These are phyloP conservation scores for Allium sativum DNA, from an alignment of 106 monocot genomes.

Conservation along the genomic window DNA sequence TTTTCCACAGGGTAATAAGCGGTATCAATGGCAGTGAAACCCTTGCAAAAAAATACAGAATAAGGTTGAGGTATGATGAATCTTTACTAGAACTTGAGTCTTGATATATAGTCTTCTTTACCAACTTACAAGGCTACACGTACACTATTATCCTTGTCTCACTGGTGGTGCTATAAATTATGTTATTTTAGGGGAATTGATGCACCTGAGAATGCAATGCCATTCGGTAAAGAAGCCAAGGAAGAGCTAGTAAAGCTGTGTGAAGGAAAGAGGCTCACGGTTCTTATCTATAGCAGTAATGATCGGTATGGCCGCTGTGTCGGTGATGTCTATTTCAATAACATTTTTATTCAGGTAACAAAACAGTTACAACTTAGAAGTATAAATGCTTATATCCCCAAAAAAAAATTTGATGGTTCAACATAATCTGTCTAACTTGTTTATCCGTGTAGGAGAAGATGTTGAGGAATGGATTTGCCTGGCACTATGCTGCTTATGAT, in stretches of 20 bases:
- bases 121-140: too few species aligned
- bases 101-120: too few species aligned
- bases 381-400: too few species aligned
- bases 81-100: neutral
- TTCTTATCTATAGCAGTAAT: conserved; percentile 36
- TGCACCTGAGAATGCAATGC: conserved; percentile 81
- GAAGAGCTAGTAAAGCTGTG: conserved; percentile 57
- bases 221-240: conserved; percentile 83
- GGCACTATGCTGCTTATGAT: conserved; percentile 88
- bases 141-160: too few species aligned
- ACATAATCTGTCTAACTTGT: too few species aligned
- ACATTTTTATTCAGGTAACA: conserved; percentile 66
- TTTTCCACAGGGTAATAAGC: conserved; percentile 33
- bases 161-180: too few species aligned
- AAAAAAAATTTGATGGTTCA: too few species aligned
- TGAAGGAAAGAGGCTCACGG: conserved; percentile 50
- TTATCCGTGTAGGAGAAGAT: conserved; percentile 45
- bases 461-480: conserved; percentile 68
- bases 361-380: too few species aligned
- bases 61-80: conserved; percentile 62
- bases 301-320: conserved; percentile 69
- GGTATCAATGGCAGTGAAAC: conserved; percentile 32
- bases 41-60: conserved; percentile 71
- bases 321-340: conserved; percentile 74
- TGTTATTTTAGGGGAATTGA: conserved; percentile 67